Evolutionary conservation across 1,284 basidiomycete species (phyloP).

Genomic region (Melampsora americana): DNA sequence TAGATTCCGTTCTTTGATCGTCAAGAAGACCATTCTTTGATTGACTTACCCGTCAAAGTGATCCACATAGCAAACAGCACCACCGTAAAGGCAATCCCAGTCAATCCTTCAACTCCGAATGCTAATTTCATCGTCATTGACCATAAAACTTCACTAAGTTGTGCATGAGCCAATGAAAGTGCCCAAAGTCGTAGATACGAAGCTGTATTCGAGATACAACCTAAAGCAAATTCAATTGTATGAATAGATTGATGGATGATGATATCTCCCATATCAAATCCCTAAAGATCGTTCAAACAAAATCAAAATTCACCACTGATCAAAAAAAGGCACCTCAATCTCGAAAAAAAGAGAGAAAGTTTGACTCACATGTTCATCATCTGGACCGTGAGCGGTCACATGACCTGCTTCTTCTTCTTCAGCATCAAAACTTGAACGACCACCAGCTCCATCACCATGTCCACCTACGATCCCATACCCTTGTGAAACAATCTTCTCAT

Average conservation of each 20-base stretch:
- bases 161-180: constrained; percentile 93
- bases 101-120: constrained; percentile 60
- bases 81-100: constrained; percentile 64
- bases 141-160: constrained; percentile 93
- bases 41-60: constrained; percentile 60
- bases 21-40: no score
- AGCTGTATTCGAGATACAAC: constrained; percentile 98
- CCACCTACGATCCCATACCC: constrained; percentile 70
- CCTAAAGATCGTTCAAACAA: constrained; percentile 59
- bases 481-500: constrained; percentile 74
- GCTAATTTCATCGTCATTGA: constrained; percentile 70
- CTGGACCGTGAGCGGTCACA: constrained; percentile 48
- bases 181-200: constrained; percentile 99
- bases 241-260: constrained; percentile 96
- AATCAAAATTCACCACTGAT: constrained; percentile 11
- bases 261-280: constrained; percentile 83
- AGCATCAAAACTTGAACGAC: constrained; percentile 65
- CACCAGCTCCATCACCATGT: constrained; percentile 56
- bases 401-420: constrained; percentile 60
- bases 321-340: no score
- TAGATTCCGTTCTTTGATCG: no score
- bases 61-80: constrained; percentile 79
- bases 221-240: constrained; percentile 96
- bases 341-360: not conserved
- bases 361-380: constrained; percentile 33